Base-by-base conservation (phyloP, 345 rosid species). In the Fremontodendron californicum region DNA sequence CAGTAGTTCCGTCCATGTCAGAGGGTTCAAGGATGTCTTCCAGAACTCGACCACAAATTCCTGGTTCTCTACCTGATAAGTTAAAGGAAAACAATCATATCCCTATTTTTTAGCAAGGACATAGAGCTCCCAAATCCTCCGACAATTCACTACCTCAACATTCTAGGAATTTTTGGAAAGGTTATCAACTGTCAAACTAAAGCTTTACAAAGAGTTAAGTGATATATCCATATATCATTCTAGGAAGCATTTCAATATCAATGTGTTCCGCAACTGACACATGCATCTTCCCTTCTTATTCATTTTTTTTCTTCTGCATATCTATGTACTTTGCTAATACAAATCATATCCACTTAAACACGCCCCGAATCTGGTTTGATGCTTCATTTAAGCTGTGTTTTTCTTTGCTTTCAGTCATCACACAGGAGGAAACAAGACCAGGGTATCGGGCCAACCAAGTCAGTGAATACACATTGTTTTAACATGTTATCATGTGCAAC, bases 1-100 rank as follows among this genome's bases (percentile, higher is more conserved):
- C 80, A 96, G 77, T 83, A 92, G 86, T 79, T 96, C 98, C 3
- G 89, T 75, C 99, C 99, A 96, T 60, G 99, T 96, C 68, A 96
- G 89, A 76, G 99, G 93, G 71, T 96, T 96, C 80, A 96, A 78
- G 67, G 94, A 93, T 71, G 80, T 83, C 80, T 86, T 92, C 99
- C 99, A 96, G 82, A 90, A 79, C 75, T 90, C 90, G 51, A 93
- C 71, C 81, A 92, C 35, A 79, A 74, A 81, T 82, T 84, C 85
- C 77, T 90, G 92, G 81, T 86, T 85, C 79, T 93, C 97, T 72
- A 95, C 91, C 99, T 95, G 84, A 52, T 42, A 81, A 49, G 70
- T 58, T 8, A 63, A 82, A 15, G 35, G 55, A 58, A 80, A 74
- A 60, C 42, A 82, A 77, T 61, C 9, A 83, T 43, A 63, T 40